Evolutionary conservation across 352 stramenopile genomes (phyloP), one percentile per base, ranked within the genome.

Genomic region (Globisporangium okanoganense): DNA sequence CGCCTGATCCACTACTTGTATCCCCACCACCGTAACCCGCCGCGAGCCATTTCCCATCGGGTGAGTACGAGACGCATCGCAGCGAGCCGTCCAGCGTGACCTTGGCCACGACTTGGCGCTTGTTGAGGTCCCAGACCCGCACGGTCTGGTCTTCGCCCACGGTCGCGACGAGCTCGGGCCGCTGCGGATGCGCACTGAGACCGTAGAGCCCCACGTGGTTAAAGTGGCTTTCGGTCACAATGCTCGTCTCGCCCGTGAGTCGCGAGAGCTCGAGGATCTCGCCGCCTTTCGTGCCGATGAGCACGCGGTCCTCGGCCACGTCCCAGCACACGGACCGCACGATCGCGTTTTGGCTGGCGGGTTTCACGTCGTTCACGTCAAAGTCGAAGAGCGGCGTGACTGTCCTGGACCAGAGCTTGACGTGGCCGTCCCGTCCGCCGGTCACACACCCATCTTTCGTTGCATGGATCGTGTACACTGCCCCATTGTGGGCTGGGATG

Each of bases 301-400:
- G 66, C 25, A 94, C 72, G 22, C 82, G 79, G 38, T 87, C 78
- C 65, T 92, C 82, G 0, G 79, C 75, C 10, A 73, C 36, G 53
- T 94, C 84, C 84, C 84, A 94, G 59, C 60, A 79, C 27, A 94
- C 62, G 1, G 77, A 85, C 14, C 80, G 75, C 20, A 92, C 70
- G 22, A 70, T 56, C 7, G 73, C 50, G 45, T 76, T 71, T 29
- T 79, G 73, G 24, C 72, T 64, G 13, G 84, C 79, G 38, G 82
- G 80, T 27, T 84, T 80, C 29, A 69, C 63, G 29, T 81, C 69
- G 12, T 73, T 67, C 44, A 90, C 49, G 53, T 85, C 82, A 61
- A 92, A 90, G 40, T 88, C 77, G 12, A 73, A 77, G 18, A 94
- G 22, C 16, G 82, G 78, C 1, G 69, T 62, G 47, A 90, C 10